Conservation (phyloP, 2,329 filamentous ascomycete genomes). For the Claviceps capensis region DNA sequence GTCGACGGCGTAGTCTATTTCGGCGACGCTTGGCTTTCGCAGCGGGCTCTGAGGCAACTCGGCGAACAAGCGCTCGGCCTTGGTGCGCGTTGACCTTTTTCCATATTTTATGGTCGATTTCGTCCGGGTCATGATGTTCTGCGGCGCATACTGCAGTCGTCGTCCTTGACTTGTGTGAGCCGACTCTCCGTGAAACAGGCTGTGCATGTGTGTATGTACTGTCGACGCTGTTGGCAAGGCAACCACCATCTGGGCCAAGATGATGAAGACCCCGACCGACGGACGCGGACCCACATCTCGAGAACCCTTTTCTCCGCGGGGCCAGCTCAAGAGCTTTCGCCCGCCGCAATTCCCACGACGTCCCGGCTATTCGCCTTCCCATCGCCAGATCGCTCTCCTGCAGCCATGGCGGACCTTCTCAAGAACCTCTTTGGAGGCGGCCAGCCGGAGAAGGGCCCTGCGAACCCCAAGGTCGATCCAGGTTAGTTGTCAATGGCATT, state of each 20-base stretch:
- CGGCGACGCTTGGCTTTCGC: constrained; percentile 15
- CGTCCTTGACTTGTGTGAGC: not conserved
- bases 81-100: constrained; percentile 32
- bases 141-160: not conserved
- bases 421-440: constrained; percentile 57
- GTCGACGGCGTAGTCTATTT: constrained; percentile 14
- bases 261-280: not conserved
- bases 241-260: constrained; percentile 1
- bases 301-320: not conserved
- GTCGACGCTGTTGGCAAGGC: constrained; percentile 5
- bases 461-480: constrained; percentile 40
- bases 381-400: constrained; percentile 9
- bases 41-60: constrained; percentile 38
- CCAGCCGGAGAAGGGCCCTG: constrained; percentile 34
- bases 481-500: constrained; percentile 35
- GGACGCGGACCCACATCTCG: constrained; percentile 4
- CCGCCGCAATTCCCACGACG: not conserved
- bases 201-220: no score
- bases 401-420: constrained; percentile 43
- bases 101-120: constrained; percentile 35
- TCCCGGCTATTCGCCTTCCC: constrained; percentile 7
- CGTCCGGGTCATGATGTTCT: constrained; percentile 30
- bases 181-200: not conserved
- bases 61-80: constrained; percentile 34
- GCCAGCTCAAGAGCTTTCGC: constrained; percentile 4